Evolutionary conservation across 176 grass and related monocot species (phyloP).

Genomic region (Oryza glumipatula): DNA sequence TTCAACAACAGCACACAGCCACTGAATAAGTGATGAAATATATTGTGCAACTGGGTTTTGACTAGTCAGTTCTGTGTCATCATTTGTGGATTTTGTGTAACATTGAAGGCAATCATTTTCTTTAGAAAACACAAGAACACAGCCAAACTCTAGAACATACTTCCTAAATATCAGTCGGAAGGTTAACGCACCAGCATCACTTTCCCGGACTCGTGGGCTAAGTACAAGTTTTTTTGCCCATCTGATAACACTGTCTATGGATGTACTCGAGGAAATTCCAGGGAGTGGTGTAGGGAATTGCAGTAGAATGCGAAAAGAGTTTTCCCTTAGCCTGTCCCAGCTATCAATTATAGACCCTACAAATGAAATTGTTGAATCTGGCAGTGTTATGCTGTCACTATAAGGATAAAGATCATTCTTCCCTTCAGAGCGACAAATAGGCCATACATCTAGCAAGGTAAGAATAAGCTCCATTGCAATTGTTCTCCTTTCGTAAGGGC

Average conservation of each 20-base stretch:
- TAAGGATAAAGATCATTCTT: slow-evolving; percentile 75
- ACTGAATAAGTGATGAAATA: slow-evolving; percentile 77
- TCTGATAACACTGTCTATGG: slow-evolving; percentile 70
- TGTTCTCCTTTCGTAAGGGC: slow-evolving; percentile 98
- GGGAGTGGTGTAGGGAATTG: slow-evolving; percentile 95
- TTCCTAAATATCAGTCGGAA: slow-evolving; percentile 95
- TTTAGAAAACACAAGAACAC: slow-evolving; percentile 65
- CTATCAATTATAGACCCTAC: slow-evolving; percentile 96
- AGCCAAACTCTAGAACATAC: slow-evolving; percentile 89
- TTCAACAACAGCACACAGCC: slow-evolving; percentile 77
- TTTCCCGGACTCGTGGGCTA: slow-evolving; percentile 95
- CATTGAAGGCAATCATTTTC: slow-evolving; percentile 56
- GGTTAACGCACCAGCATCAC: slow-evolving; percentile 94
- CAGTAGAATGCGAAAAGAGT: slow-evolving; percentile 86
- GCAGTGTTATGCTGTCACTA: slow-evolving; percentile 67
- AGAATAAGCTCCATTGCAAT: slow-evolving; percentile 99
- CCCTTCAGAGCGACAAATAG: slow-evolving; percentile 65
- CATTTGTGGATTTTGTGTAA: slow-evolving; percentile 49
- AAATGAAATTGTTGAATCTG: slow-evolving; percentile 91
- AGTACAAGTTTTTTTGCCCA: slow-evolving; percentile 87
- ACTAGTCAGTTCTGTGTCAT: slow-evolving; percentile 42
- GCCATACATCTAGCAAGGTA: slow-evolving; percentile 91
- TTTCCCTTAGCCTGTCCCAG: slow-evolving; percentile 91
- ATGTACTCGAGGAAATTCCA: slow-evolving; percentile 76
- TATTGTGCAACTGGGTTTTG: slow-evolving; percentile 70